Evolutionary conservation across 148 eudicot genomes (phyloP).

Genomic region (Cornus suecica): DNA sequence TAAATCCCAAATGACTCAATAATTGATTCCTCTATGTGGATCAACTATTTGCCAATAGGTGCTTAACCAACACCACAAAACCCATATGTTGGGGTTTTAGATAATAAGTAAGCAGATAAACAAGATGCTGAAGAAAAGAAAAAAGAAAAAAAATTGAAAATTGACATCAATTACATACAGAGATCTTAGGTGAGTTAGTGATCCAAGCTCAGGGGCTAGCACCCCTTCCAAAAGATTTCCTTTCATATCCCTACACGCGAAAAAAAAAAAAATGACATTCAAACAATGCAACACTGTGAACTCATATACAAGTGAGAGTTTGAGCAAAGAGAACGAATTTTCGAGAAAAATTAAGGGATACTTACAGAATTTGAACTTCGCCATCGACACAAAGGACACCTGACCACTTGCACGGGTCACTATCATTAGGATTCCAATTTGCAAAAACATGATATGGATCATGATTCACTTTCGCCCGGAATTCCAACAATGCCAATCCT

Average conservation of each 20-base stretch:
- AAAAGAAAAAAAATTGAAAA: not conserved
- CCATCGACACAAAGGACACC: conserved; percentile 68
- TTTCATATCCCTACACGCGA: conserved; percentile 23
- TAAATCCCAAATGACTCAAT: no score
- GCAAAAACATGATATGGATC: conserved; percentile 72
- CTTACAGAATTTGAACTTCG: conserved; percentile 85
- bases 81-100: not conserved
- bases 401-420: conserved; percentile 72
- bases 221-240: not conserved
- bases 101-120: not conserved
- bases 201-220: not conserved
- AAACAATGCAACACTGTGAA: not conserved
- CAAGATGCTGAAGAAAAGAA: not conserved
- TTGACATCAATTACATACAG: not conserved
- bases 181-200: not conserved
- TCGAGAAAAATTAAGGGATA: conserved; percentile 24
- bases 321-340: not conserved
- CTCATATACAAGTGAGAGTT: not conserved
- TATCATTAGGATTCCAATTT: conserved; percentile 64
- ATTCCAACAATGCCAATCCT: conserved; percentile 70
- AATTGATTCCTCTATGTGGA: no score
- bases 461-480: conserved; percentile 43
- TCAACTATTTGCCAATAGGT: not conserved
- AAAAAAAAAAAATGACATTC: not conserved
- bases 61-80: not conserved